phyloP scores from a whole-genome alignment of 2,329 filamentous ascomycete genomes.

The Trichoderma citrinoviride region DNA sequence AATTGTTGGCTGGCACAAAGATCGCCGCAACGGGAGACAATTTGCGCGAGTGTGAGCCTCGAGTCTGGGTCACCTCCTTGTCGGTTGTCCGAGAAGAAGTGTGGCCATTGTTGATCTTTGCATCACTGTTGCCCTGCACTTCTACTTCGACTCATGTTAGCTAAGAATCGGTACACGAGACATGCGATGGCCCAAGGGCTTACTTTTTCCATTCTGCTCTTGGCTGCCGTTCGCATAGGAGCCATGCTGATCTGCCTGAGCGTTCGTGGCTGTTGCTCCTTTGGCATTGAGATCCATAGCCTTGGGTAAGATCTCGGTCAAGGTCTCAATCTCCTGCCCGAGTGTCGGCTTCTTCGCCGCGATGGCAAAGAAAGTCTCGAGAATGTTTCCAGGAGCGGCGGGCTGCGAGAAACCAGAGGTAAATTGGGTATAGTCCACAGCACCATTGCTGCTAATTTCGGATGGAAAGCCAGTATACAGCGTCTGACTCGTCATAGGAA shows the following conservation, averaged over 20 bases:
- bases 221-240: background rate
- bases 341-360: constrained; percentile 1
- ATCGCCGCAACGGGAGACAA: background rate
- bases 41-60: background rate
- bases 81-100: background rate
- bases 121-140: background rate
- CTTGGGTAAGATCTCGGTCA: background rate
- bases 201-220: background rate
- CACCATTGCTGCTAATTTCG: background rate
- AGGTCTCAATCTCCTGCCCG: background rate
- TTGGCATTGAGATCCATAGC: constrained; percentile 10
- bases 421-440: background rate
- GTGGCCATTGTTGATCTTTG: background rate
- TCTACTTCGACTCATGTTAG: background rate
- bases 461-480: background rate
- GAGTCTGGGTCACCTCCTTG: background rate
- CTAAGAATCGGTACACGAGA: background rate
- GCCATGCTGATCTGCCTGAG: background rate
- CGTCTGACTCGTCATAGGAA: background rate
- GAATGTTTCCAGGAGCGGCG: constrained; percentile 16
- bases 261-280: background rate
- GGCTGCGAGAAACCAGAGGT: background rate
- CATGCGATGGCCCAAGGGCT: background rate
- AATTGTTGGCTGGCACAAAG: background rate
- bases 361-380: constrained; percentile 27